Percentiles rank a stretch among this genome's conserved stretches.
phyloP scores from a whole-genome alignment of 139 green algal genomes.

The Chlamydomonas incerta region DNA sequence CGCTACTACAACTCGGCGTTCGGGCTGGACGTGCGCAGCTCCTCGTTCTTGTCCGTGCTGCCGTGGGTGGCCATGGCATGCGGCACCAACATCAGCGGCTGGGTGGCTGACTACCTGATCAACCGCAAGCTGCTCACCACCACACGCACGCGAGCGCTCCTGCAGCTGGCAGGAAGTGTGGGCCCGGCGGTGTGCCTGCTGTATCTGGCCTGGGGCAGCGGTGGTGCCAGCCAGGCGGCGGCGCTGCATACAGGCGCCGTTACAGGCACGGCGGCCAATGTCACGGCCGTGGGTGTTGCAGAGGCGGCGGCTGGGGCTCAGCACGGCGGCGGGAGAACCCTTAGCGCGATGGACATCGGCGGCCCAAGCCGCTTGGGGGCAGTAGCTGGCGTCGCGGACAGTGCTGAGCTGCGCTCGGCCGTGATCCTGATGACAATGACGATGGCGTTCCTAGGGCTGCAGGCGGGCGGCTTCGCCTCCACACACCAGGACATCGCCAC shows the following conservation, averaged over 20 bases:
- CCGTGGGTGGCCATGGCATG: slow-evolving; percentile 76
- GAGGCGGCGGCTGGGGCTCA: background rate
- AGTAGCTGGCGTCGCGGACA: background rate
- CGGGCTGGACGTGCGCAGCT: slow-evolving; percentile 67
- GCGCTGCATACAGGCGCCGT: background rate
- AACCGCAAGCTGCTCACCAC: slow-evolving; percentile 73
- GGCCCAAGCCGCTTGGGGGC: no score
- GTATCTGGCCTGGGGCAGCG: slow-evolving; percentile 54
- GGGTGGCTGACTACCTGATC: slow-evolving; percentile 73
- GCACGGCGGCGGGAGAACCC: no score
- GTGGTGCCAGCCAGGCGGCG: background rate
- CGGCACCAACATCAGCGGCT: slow-evolving; percentile 74
- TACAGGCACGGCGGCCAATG: background rate
- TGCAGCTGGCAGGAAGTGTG: slow-evolving; percentile 67
- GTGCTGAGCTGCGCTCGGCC: slow-evolving; percentile 45
- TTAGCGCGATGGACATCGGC: no score
- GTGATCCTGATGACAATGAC: slow-evolving; percentile 63
- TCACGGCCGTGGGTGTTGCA: background rate
- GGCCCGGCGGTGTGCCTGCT: slow-evolving; percentile 76
- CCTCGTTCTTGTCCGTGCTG: slow-evolving; percentile 69
- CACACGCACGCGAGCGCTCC: slow-evolving; percentile 77
- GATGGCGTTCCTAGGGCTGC: slow-evolving; percentile 65
- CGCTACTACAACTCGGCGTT: slow-evolving; percentile 78
- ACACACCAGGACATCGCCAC: slow-evolving; percentile 88
- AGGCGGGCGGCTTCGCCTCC: slow-evolving; percentile 77